Conservation (phyloP, 805 yeast species). For the Groenewaldozyma salmanticensis region DNA sequence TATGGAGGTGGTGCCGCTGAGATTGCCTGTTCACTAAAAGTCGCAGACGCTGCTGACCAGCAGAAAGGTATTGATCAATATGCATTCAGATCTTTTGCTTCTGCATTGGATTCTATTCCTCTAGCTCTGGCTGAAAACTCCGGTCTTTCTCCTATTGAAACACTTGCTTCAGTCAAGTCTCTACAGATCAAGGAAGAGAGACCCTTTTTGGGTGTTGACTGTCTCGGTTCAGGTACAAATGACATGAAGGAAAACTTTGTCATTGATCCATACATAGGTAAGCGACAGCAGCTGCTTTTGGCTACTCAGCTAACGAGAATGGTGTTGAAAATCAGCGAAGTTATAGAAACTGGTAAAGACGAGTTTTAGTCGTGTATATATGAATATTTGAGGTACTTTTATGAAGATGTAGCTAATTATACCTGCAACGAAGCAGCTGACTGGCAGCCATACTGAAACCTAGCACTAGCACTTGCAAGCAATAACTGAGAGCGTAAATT, state of each 20-base stretch:
- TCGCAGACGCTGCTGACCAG: constrained; percentile 81
- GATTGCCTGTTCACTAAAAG: constrained; percentile 84
- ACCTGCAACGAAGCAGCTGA: no score
- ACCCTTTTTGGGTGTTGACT: constrained; percentile 82
- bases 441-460: no score
- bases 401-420: no score
- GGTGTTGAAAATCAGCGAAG: constrained; percentile 95
- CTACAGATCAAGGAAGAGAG: constrained; percentile 67
- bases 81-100: constrained; percentile 91
- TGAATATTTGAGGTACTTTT: no score
- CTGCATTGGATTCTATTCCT: constrained; percentile 85
- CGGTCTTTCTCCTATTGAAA: constrained; percentile 89
- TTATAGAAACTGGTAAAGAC: constrained; percentile 81
- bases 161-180: constrained; percentile 73
- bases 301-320: constrained; percentile 97
- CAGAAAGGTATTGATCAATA: constrained; percentile 95
- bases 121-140: constrained; percentile 95
- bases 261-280: constrained; percentile 94
- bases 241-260: constrained; percentile 93
- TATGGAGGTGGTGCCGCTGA: constrained; percentile 99
- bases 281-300: constrained; percentile 86
- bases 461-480: no score
- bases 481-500: neutral
- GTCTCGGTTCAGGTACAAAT: constrained; percentile 77
- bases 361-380: constrained; percentile 32